Evolutionary conservation across 1,284 basidiomycete genomes (phyloP).

Genomic region (Puccinia hordei): DNA sequence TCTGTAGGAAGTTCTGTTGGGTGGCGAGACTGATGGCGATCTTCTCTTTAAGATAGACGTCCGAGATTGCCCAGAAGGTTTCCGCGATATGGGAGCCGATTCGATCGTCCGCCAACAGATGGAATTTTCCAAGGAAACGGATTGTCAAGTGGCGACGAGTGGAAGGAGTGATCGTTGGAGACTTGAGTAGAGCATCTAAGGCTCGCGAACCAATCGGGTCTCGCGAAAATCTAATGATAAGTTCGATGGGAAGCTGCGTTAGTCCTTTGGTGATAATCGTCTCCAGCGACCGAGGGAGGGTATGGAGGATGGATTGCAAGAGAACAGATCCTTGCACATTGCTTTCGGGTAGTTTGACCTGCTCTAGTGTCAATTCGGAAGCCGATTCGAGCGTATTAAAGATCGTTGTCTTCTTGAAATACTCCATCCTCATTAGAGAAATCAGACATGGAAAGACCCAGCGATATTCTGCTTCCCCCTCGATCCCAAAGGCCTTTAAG

Average conservation of each 20-base stretch:
- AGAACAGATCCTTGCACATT: constrained; percentile 83
- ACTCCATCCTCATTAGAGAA: constrained; percentile 43
- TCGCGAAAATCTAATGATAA: constrained; percentile 67
- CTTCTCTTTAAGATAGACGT: constrained; percentile 77
- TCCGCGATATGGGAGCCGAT: constrained; percentile 86
- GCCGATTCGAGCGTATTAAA: constrained; percentile 17
- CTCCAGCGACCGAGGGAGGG: constrained; percentile 69
- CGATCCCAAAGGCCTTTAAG: constrained; percentile 40
- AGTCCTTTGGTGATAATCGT: constrained; percentile 68
- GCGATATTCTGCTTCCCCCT: constrained; percentile 18
- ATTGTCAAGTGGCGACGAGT: constrained; percentile 72
- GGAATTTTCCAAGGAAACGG: constrained; percentile 74
- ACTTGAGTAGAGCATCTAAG: constrained; percentile 75
- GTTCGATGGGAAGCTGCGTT: constrained; percentile 17
- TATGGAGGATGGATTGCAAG: constrained; percentile 74
- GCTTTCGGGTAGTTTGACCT: constrained; percentile 64
- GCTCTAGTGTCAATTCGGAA: constrained; percentile 51
- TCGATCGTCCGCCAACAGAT: constrained; percentile 76
- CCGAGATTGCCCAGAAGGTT: constrained; percentile 79
- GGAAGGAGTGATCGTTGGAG: constrained; percentile 69
- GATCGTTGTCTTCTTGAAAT: constrained; percentile 41
- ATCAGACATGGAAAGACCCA: constrained; percentile 46
- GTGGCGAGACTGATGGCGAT: constrained; percentile 37
- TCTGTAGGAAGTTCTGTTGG: constrained; percentile 63
- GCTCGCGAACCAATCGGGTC: constrained; percentile 76